Evolutionary conservation across 2,329 filamentous ascomycete genomes (phyloP), one percentile per base, ranked within the genome.

Genomic region (Claviceps sp.): DNA sequence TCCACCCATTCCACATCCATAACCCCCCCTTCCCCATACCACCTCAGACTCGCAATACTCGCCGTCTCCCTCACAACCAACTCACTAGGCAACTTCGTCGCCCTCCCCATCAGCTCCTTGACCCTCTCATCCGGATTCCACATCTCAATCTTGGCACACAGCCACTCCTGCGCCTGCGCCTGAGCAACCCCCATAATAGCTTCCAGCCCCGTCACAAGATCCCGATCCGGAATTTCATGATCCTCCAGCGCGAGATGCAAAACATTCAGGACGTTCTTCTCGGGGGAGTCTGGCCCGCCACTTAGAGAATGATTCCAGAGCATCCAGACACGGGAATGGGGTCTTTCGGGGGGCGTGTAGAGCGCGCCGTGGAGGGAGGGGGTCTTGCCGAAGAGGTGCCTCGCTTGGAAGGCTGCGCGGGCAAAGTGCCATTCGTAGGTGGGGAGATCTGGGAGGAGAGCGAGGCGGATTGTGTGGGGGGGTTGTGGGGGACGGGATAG

Each of bases 371-470:
- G 84, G 51, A 86, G 70, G 1, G 70, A 62, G 0, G 86, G 84
- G 0, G 64, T 67, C 40, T 61, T 63, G 2, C 75, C 71, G 57
- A 84, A 78, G 5, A 90, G 71, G 55, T 80, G 76, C 51, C 76
- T 73, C 5, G 77, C 78, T 61, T 91, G 83, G 65, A 86, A 93
- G 48, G 89, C 82, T 67, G 95, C 88, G 48, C 91, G 81, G 84
- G 47, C 81, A 59, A 55, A 90, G 70, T 42, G 87, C 85, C 42
- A 93, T 76, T 59, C 55, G 2, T 66, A 53, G 6, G 61, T 62
- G n/a, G 60, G 59, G 3, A 61, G 45, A 37, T 66, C 62, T 0
- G 67, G 67, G 0, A 67, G 47, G 9, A 70, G 49, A 16, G 63
- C 65, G 9, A 63, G 62, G 60, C 61, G 63, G 61, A 59, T 61